Conservation (phyloP, 176 grass and related monocot genomes). For the Carex littledalei region DNA sequence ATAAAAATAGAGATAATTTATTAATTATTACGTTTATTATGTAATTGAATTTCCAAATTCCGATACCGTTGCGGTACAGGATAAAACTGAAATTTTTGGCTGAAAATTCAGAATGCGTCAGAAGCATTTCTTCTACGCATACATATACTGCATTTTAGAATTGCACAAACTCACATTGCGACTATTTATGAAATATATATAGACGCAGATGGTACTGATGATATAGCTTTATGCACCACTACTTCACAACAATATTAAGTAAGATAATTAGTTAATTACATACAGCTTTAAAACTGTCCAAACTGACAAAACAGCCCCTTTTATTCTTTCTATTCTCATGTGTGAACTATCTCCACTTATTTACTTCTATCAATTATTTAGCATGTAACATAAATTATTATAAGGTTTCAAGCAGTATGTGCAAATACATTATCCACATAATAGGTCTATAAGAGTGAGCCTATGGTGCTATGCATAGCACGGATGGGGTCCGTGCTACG, state of each 20-base stretch:
- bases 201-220: too few species aligned
- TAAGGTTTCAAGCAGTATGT: not conserved
- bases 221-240: not conserved
- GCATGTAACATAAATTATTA: not conserved
- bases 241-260: too few species aligned
- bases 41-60: not conserved
- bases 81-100: too few species aligned
- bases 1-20: too few species aligned
- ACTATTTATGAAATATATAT: too few species aligned
- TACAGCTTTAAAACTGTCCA: not conserved
- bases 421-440: not conserved
- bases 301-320: not conserved
- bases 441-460: not conserved
- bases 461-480: too few species aligned
- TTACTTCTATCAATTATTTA: not conserved
- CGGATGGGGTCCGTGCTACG: too few species aligned
- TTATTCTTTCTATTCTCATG: not conserved
- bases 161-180: too few species aligned
- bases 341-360: not conserved
- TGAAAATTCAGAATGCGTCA: not conserved
- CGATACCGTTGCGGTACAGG: not conserved
- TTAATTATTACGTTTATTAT: too few species aligned
- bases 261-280: too few species aligned
- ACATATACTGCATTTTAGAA: too few species aligned
- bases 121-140: not conserved